A percentile compares a stretch with the other conserved stretches of the same genome.
phyloP scores from a whole-genome alignment of 306 rosid species.

The Rosa persica region DNA sequence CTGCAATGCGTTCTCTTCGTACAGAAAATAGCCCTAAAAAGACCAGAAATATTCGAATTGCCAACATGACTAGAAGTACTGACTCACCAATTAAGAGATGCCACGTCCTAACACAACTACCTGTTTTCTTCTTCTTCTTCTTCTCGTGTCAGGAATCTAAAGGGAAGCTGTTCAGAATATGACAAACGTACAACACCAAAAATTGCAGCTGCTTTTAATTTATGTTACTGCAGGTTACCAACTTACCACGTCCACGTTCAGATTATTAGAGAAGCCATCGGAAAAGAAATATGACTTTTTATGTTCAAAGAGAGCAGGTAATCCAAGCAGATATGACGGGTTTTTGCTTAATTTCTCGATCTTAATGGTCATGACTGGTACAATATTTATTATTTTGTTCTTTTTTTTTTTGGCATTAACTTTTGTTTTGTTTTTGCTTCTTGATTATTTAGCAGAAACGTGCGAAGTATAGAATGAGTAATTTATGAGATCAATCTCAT shows the following conservation, averaged over 20 bases:
- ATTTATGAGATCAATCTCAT: too few relatives aligned
- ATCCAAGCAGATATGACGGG: background rate
- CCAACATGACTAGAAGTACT: background rate
- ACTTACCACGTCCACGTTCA: background rate
- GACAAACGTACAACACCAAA: background rate
- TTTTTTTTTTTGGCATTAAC: too few relatives aligned
- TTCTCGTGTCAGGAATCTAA: background rate
- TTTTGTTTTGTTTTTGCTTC: too few relatives aligned
- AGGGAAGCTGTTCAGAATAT: background rate
- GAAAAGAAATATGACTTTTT: background rate
- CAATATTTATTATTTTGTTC: background rate
- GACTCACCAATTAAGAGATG: background rate
- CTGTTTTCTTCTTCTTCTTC: background rate
- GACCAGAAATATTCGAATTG: background rate
- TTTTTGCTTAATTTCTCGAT: background rate
- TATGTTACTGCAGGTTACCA: background rate
- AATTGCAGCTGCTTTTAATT: background rate
- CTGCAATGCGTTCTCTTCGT: background rate
- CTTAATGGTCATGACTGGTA: background rate
- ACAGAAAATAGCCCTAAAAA: background rate
- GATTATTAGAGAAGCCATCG: background rate
- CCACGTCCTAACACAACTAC: background rate
- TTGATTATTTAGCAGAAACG: too few relatives aligned
- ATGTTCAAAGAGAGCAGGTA: background rate
- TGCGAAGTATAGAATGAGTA: too few relatives aligned